Conservation (phyloP, 2,329 filamentous ascomycete species). For the Penicillium sp. region DNA sequence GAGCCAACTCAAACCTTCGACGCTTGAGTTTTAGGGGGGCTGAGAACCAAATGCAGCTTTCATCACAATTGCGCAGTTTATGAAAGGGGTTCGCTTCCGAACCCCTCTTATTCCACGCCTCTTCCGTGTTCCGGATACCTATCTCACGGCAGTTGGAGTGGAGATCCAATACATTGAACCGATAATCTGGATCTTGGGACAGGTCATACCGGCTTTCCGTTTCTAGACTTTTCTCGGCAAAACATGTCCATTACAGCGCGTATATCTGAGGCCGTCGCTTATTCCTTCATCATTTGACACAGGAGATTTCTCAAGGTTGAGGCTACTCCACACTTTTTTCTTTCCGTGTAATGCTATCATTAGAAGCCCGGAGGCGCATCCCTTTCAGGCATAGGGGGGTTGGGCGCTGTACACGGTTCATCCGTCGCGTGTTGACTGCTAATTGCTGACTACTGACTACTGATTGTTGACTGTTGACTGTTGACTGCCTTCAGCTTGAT, state of each 20-base stretch:
- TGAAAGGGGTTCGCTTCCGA: background rate
- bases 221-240: background rate
- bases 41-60: constrained; percentile 7
- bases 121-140: background rate
- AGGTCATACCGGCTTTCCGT: background rate
- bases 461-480: no score
- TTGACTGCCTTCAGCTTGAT: no score
- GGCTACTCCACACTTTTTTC: background rate
- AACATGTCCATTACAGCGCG: background rate
- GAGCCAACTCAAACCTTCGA: background rate
- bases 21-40: background rate
- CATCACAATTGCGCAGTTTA: constrained; percentile 9
- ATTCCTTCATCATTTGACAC: background rate
- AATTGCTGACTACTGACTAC: background rate
- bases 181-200: constrained; percentile 10
- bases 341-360: no score
- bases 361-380: background rate
- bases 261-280: background rate
- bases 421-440: constrained; percentile 4
- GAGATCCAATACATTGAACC: background rate
- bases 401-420: background rate
- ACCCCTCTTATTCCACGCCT: background rate
- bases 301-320: background rate
- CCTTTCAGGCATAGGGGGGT: background rate
- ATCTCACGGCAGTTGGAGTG: background rate